Percentiles rank a stretch among this genome's conserved stretches.
Evolutionary conservation across 2,329 filamentous ascomycete genomes (phyloP).

Genomic region (Ascochyta clinopodiicola): DNA sequence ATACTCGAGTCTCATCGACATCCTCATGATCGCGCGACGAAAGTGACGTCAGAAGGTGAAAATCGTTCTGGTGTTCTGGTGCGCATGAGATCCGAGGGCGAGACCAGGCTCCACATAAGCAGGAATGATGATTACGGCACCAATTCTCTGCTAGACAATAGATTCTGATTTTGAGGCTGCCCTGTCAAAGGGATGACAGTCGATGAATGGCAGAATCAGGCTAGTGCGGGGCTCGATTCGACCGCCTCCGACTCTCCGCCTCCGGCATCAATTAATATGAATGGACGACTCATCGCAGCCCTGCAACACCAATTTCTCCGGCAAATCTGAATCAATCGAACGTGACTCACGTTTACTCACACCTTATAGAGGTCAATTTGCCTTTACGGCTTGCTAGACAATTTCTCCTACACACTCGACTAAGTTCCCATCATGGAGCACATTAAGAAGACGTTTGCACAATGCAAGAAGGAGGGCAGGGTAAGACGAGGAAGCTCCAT

Average conservation of each 20-base stretch:
- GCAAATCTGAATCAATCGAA: slow-evolving; percentile 1
- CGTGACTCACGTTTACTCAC: slow-evolving; percentile 18
- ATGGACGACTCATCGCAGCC: slow-evolving; percentile 18
- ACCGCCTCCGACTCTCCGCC: slow-evolving; percentile 26
- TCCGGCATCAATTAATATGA: slow-evolving; percentile 22
- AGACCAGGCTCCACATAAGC: background rate
- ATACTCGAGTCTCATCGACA: background rate
- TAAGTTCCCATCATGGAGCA: slow-evolving; percentile 50
- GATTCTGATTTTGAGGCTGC: slow-evolving; percentile 1
- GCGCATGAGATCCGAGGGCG: background rate
- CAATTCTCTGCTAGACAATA: background rate
- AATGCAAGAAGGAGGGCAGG: slow-evolving; percentile 58
- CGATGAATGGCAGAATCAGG: slow-evolving; percentile 10
- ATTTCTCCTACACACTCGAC: background rate
- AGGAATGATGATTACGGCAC: background rate
- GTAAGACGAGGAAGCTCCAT: slow-evolving; percentile 29
- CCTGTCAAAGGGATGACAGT: slow-evolving; percentile 7
- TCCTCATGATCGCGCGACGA: background rate
- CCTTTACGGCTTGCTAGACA: slow-evolving; percentile 13
- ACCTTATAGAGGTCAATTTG: slow-evolving; percentile 17
- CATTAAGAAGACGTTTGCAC: slow-evolving; percentile 58
- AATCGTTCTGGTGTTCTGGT: background rate
- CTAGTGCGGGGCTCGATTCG: slow-evolving; percentile 21
- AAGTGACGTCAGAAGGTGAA: slow-evolving; percentile 11
- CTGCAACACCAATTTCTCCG: slow-evolving; percentile 16